Conservation (phyloP, 2,329 filamentous ascomycete genomes). For the Colletotrichum brevisporum region DNA sequence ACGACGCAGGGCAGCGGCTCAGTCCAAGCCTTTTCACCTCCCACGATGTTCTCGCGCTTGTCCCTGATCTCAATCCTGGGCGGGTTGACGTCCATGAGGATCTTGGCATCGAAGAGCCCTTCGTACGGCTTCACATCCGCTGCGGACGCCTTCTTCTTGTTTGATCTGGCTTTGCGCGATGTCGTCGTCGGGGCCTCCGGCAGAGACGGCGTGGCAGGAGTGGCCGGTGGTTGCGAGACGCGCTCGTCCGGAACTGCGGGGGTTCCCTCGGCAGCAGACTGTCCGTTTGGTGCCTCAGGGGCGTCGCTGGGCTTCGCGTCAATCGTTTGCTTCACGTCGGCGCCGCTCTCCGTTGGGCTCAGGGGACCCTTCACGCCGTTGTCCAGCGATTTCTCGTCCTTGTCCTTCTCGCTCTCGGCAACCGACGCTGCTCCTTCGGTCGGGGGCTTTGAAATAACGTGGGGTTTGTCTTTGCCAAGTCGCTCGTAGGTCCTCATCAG, state of each 20-base stretch:
- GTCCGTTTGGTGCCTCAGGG: slow-evolving; percentile 55
- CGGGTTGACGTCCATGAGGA: slow-evolving; percentile 62
- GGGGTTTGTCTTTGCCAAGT: slow-evolving; percentile 66
- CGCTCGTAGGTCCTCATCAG: slow-evolving; percentile 64
- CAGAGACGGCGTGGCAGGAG: slow-evolving; percentile 31
- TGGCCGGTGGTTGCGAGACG: slow-evolving; percentile 42
- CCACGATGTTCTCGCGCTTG: slow-evolving; percentile 61
- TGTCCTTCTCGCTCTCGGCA: slow-evolving; percentile 54
- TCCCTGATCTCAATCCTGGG: slow-evolving; percentile 67
- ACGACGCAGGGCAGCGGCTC: slow-evolving; percentile 66
- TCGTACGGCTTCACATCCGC: slow-evolving; percentile 64
- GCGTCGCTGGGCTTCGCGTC: slow-evolving; percentile 65
- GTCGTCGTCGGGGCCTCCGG: slow-evolving; percentile 10
- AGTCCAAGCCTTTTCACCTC: slow-evolving; percentile 67
- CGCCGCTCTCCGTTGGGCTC: slow-evolving; percentile 66
- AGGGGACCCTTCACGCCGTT: slow-evolving; percentile 52
- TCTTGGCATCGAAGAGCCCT: slow-evolving; percentile 65
- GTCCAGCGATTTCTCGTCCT: slow-evolving; percentile 35
- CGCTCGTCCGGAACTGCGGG: slow-evolving; percentile 43
- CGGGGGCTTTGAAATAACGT: slow-evolving; percentile 53
- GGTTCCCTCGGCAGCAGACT: slow-evolving; percentile 48
- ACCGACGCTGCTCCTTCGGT: slow-evolving; percentile 25
- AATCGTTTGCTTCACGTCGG: slow-evolving; percentile 66
- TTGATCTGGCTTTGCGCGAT: slow-evolving; percentile 44
- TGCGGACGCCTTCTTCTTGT: slow-evolving; percentile 50